phyloP scores from a whole-genome alignment of 2,329 filamentous ascomycete species.

The Claviceps purpurea region DNA sequence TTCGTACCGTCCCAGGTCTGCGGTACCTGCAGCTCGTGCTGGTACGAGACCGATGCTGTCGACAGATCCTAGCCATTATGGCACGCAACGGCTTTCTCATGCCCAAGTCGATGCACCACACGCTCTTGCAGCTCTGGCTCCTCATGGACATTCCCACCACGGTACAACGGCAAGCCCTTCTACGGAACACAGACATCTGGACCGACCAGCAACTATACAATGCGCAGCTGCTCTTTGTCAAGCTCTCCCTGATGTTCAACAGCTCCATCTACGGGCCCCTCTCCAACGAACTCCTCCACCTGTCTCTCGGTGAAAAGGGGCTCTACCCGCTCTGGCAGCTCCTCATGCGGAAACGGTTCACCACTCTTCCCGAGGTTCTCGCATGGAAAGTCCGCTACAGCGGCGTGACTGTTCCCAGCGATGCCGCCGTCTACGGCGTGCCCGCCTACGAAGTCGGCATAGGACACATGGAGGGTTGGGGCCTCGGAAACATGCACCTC shows the following conservation, averaged over 20 bases:
- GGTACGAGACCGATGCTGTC: slow-evolving; percentile 39
- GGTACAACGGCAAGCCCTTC: slow-evolving; percentile 35
- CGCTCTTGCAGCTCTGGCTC: slow-evolving; percentile 58
- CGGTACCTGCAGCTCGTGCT: slow-evolving; percentile 56
- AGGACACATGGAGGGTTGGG: slow-evolving; percentile 44
- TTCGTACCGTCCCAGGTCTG: slow-evolving; percentile 46
- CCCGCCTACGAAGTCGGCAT: slow-evolving; percentile 37
- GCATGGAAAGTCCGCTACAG: slow-evolving; percentile 45
- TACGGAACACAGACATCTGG: slow-evolving; percentile 42
- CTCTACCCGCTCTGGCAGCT: slow-evolving; percentile 45
- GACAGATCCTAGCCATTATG: slow-evolving; percentile 50
- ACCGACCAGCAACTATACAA: slow-evolving; percentile 46
- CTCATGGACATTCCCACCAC: slow-evolving; percentile 54
- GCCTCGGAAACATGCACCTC: slow-evolving; percentile 30
- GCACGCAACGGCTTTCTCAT: slow-evolving; percentile 43
- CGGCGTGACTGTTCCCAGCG: slow-evolving; percentile 8
- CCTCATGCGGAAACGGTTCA: slow-evolving; percentile 42
- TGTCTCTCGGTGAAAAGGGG: slow-evolving; percentile 46
- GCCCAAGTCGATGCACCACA: slow-evolving; percentile 31
- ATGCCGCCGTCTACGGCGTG: slow-evolving; percentile 34
- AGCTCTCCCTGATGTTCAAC: slow-evolving; percentile 57
- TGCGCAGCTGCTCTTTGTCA: slow-evolving; percentile 52
- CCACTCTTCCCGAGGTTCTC: slow-evolving; percentile 36
- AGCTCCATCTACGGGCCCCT: slow-evolving; percentile 45
- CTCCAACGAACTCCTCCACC: slow-evolving; percentile 34